A percentile compares a stretch with the other conserved stretches of the same genome.
Evolutionary conservation across 2,329 filamentous ascomycete genomes (phyloP).

Genomic region (Colletotrichum chrysophilum): DNA sequence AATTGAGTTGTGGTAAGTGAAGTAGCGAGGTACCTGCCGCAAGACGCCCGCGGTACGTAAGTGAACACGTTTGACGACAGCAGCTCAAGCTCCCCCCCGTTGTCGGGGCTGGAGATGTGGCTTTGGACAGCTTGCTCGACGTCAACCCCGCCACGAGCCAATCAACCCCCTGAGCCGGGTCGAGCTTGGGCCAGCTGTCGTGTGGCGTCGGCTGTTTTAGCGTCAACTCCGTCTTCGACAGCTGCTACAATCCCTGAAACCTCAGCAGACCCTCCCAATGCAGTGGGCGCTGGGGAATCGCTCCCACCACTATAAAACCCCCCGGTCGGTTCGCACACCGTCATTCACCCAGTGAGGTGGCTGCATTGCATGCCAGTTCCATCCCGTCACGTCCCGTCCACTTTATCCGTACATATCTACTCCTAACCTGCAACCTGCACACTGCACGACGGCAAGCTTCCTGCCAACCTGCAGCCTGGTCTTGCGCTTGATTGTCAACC

Average conservation of each 20-base stretch:
- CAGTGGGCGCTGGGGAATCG: not conserved
- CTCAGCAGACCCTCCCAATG: conserved; percentile 3
- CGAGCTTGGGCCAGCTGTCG: conserved; percentile 6
- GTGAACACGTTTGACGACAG: conserved; percentile 22
- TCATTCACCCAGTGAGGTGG: conserved; percentile 12
- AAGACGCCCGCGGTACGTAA: not conserved
- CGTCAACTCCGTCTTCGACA: not conserved
- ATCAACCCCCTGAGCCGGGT: not conserved
- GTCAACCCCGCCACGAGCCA: not conserved
- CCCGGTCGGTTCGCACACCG: conserved; percentile 16
- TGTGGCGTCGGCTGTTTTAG: conserved; percentile 17
- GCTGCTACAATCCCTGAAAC: conserved; percentile 21
- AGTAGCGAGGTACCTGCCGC: conserved; percentile 10
- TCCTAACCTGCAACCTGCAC: conserved; percentile 3
- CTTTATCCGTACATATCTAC: not conserved
- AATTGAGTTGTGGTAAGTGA: not conserved
- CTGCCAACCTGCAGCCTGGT: not conserved
- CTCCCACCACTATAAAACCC: not conserved
- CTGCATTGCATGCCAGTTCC: conserved; percentile 12
- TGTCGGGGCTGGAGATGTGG: conserved; percentile 15
- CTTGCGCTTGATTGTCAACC: not conserved
- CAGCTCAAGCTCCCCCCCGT: conserved; percentile 8
- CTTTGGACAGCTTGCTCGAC: conserved; percentile 9
- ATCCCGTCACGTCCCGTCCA: not conserved
- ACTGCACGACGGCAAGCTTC: not conserved